phyloP scores from a whole-genome alignment of 768 basidiomycete genomes.

The Strobilomyces echinocephalus region DNA sequence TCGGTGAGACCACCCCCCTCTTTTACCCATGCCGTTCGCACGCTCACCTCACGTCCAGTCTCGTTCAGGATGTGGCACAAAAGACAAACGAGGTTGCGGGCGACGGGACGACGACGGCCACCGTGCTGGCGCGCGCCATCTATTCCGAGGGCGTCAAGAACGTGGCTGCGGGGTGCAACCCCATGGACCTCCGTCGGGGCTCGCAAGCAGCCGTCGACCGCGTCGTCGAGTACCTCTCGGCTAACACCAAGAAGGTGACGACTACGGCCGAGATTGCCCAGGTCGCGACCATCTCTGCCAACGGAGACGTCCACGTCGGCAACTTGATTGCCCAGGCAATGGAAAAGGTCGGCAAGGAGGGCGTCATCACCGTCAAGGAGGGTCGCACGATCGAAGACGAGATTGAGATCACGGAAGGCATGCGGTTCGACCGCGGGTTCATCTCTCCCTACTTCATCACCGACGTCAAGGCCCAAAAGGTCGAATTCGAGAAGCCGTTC shows the following conservation, averaged over 20 bases:
- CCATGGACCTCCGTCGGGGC: constrained; percentile 99
- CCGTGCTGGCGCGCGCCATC: constrained; percentile 94
- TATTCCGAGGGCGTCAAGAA: constrained; percentile 99
- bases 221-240: constrained; percentile 85
- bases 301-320: constrained; percentile 82
- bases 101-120: constrained; percentile 97
- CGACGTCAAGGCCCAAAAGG: constrained; percentile 93
- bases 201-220: constrained; percentile 95
- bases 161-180: constrained; percentile 98
- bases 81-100: constrained; percentile 97
- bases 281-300: constrained; percentile 93
- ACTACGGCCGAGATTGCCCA: constrained; percentile 97
- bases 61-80: constrained; percentile 91
- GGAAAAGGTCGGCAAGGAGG: constrained; percentile 99
- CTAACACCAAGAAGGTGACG: constrained; percentile 89
- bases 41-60: constrained; percentile 40
- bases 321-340: constrained; percentile 96
- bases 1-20: constrained; percentile 53
- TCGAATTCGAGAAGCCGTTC: constrained; percentile 95
- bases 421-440: constrained; percentile 99
- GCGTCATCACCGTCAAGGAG: constrained; percentile 99
- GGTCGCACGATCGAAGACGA: constrained; percentile 97
- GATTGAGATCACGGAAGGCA: constrained; percentile 99
- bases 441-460: constrained; percentile 99
- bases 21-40: background rate